A percentile compares a stretch with the other conserved stretches of the same genome.
phyloP scores from a whole-genome alignment of 768 basidiomycete genomes.

The Suillus tomentosus region DNA sequence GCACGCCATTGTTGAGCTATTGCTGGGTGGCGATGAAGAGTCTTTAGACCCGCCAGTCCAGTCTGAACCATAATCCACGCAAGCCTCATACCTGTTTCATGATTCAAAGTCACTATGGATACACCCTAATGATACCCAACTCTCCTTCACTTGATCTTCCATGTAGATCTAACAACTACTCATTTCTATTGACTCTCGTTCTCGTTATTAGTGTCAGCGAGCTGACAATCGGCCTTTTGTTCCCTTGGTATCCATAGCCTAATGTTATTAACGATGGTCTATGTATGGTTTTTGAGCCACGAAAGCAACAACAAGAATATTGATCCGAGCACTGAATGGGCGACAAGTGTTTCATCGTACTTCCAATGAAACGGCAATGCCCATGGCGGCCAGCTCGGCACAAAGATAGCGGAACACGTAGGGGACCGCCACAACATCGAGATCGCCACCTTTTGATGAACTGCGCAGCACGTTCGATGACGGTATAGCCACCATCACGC shows the following conservation, averaged over 20 bases:
- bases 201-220: slow-evolving; percentile 5
- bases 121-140: slow-evolving; percentile 11
- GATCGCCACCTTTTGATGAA: slow-evolving; percentile 68
- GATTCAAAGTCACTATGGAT: slow-evolving; percentile 9
- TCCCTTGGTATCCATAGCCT: slow-evolving; percentile 14
- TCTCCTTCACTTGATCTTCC: slow-evolving; percentile 6
- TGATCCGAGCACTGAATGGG: neutral
- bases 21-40: slow-evolving; percentile 31
- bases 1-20: slow-evolving; percentile 51
- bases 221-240: slow-evolving; percentile 5
- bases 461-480: slow-evolving; percentile 65
- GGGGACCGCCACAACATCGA: slow-evolving; percentile 95
- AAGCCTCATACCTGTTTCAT: slow-evolving; percentile 1
- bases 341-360: slow-evolving; percentile 44
- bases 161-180: slow-evolving; percentile 7
- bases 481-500: slow-evolving; percentile 66
- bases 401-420: slow-evolving; percentile 95
- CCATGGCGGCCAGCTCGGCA: slow-evolving; percentile 98
- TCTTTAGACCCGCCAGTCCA: neutral
- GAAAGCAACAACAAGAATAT: neutral
- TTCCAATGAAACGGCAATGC: slow-evolving; percentile 87
- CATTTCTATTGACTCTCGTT: slow-evolving; percentile 7
- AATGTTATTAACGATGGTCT: slow-evolving; percentile 19
- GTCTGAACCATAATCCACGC: neutral
- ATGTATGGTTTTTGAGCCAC: slow-evolving; percentile 19